Evolutionary conservation across 1,139 yeast genomes (phyloP).

Genomic region (Pichia cactophila): DNA sequence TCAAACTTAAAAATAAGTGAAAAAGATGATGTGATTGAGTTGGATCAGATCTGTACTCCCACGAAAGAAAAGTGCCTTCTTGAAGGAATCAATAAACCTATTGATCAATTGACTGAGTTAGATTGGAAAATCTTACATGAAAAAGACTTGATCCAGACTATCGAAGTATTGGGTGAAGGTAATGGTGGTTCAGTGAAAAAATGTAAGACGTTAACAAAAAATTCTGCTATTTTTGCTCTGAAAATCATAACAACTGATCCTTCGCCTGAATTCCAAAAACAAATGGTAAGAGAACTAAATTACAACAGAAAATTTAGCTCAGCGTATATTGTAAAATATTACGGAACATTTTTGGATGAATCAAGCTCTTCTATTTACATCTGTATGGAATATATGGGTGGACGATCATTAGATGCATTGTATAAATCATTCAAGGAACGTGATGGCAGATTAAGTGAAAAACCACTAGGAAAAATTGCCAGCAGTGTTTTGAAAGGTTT

Average conservation of each 20-base stretch:
- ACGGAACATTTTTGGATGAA: slow-evolving; percentile 82
- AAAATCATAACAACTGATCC: slow-evolving; percentile 83
- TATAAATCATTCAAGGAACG: slow-evolving; percentile 56
- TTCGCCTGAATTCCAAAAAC: slow-evolving; percentile 70
- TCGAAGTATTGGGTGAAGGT: slow-evolving; percentile 83
- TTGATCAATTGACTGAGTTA: slow-evolving; percentile 47
- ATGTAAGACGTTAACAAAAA: slow-evolving; percentile 50
- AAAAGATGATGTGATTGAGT: background rate
- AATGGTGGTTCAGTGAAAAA: slow-evolving; percentile 86
- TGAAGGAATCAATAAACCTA: slow-evolving; percentile 6
- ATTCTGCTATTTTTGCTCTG: slow-evolving; percentile 64
- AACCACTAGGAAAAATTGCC: slow-evolving; percentile 83
- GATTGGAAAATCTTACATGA: slow-evolving; percentile 70
- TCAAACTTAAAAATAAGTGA: slow-evolving; percentile 5
- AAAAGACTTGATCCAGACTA: slow-evolving; percentile 48
- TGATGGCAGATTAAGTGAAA: slow-evolving; percentile 86
- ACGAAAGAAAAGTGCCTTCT: background rate
- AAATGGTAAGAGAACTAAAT: slow-evolving; percentile 81
- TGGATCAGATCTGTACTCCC: slow-evolving; percentile 2
- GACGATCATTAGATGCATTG: slow-evolving; percentile 83
- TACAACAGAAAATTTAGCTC: slow-evolving; percentile 78
- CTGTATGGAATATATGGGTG: slow-evolving; percentile 97
- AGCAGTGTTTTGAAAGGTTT: slow-evolving; percentile 78
- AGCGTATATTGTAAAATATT: slow-evolving; percentile 81
- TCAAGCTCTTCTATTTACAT: slow-evolving; percentile 72